A percentile compares a stretch with the other conserved stretches of the same genome.
These are phyloP conservation scores for Colletotrichum euphorbiae DNA, from an alignment of 2,329 filamentous ascomycete genomes.

Conservation along the genomic window DNA sequence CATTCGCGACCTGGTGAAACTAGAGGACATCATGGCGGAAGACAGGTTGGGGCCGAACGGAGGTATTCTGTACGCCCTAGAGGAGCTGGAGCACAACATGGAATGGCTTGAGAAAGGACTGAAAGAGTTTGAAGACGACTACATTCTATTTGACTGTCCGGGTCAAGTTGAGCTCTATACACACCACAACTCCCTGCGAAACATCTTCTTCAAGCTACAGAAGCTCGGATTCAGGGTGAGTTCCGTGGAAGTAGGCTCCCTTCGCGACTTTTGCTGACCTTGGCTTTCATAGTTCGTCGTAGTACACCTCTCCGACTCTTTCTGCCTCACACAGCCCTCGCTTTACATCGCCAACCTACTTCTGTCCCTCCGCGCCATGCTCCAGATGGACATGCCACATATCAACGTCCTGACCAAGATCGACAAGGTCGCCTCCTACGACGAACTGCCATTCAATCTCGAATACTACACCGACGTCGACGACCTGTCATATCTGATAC, in stretches of 20 bases:
- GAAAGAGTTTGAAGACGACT: conserved; percentile 86
- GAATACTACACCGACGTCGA: conserved; percentile 99
- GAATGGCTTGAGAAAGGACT: conserved; percentile 90
- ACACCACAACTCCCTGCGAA: conserved; percentile 90
- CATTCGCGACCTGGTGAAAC: conserved; percentile 86
- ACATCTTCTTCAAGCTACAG: conserved; percentile 90
- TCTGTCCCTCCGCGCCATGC: conserved; percentile 93
- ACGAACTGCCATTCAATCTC: conserved; percentile 91
- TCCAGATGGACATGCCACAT: conserved; percentile 97
- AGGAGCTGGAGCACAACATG: conserved; percentile 93
- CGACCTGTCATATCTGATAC: conserved; percentile 86
- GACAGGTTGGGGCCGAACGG: conserved; percentile 94
- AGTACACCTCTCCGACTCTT: conserved; percentile 92
- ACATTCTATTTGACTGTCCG: conserved; percentile 94
- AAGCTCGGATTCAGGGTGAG: conserved; percentile 92
- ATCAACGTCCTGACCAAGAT: conserved; percentile 98
- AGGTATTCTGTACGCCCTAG: conserved; percentile 90
- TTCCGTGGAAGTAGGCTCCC: conserved; percentile 10
- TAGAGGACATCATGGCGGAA: conserved; percentile 95
- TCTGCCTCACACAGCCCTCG: conserved; percentile 91
- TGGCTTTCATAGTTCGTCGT: conserved; percentile 78
- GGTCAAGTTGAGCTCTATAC: conserved; percentile 98
- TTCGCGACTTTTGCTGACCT: not conserved
- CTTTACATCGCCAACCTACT: conserved; percentile 95
- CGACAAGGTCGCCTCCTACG: conserved; percentile 89